A percentile compares a stretch with the other conserved stretches of the same genome.
Conservation (phyloP, 495 filamentous ascomycete genomes). For the Hyaloscypha bicolor region DNA sequence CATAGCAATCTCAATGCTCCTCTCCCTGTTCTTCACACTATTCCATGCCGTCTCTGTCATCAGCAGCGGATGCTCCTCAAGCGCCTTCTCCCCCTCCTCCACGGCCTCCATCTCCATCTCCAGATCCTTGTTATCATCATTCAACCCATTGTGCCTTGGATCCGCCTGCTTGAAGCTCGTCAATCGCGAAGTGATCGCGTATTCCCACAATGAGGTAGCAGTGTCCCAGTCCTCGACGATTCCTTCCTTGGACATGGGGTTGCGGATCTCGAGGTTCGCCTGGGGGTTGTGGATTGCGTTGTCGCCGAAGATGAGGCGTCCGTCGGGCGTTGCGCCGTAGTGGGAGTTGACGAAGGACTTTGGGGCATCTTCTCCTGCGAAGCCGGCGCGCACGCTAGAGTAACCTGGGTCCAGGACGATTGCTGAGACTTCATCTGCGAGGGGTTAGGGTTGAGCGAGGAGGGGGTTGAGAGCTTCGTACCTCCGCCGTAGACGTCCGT, state of each 20-base stretch:
- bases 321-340: constrained; percentile 60
- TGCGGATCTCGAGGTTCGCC: constrained; percentile 75
- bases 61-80: constrained; percentile 86
- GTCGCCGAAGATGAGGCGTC: constrained; percentile 75
- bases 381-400: constrained; percentile 87
- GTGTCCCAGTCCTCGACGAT: constrained; percentile 96
- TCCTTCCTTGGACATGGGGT: constrained; percentile 88
- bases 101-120: constrained; percentile 67
- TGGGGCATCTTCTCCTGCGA: constrained; percentile 95
- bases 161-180: constrained; percentile 65
- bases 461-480: constrained; percentile 45
- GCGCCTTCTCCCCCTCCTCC: constrained; percentile 73
- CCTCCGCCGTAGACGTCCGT: constrained; percentile 82
- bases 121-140: constrained; percentile 62
- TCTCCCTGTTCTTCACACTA: constrained; percentile 80
- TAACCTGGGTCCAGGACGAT: constrained; percentile 96
- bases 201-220: constrained; percentile 88
- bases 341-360: constrained; percentile 90
- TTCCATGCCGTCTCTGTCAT: constrained; percentile 97
- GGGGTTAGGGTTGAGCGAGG: constrained; percentile 1
- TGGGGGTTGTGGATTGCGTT: constrained; percentile 79
- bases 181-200: constrained; percentile 75
- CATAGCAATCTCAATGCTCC: constrained; percentile 91
- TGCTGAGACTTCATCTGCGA: constrained; percentile 89
- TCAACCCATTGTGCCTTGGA: constrained; percentile 71